Evolutionary conservation across 2,329 filamentous ascomycete genomes (phyloP).

Genomic region (Colletotrichum aenigma): DNA sequence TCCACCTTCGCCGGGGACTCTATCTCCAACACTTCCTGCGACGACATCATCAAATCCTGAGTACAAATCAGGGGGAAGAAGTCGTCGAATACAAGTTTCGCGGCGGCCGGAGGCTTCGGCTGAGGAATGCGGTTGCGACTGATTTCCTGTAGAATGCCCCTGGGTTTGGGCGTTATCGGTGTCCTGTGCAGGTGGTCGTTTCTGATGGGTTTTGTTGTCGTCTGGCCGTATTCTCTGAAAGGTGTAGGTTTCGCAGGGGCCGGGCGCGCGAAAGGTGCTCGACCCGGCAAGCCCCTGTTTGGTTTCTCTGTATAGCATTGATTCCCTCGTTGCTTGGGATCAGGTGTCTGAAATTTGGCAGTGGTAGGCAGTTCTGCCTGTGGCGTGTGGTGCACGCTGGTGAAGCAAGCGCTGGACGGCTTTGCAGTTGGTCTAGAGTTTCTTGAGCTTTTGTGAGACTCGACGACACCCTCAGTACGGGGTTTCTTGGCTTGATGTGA

Average conservation of each 20-base stretch:
- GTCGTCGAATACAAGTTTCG: neutral
- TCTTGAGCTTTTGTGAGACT: neutral
- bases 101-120: neutral
- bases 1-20: slow-evolving; percentile 27
- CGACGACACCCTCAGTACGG: neutral
- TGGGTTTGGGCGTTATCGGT: neutral
- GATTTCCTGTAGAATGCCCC: neutral
- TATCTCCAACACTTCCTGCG: slow-evolving; percentile 51
- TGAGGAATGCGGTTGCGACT: neutral
- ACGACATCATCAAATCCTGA: slow-evolving; percentile 50
- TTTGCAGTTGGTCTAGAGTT: neutral
- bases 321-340: neutral
- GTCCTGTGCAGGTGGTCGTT: neutral
- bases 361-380: neutral
- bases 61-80: slow-evolving; percentile 42
- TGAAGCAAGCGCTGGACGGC: neutral
- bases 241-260: neutral
- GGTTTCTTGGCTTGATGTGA: neutral
- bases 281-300: neutral
- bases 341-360: neutral
- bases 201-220: neutral
- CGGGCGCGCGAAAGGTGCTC: neutral
- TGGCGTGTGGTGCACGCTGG: neutral
- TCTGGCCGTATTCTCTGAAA: neutral
- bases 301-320: neutral